Evolutionary conservation across 805 yeast species (phyloP).

Genomic region (Ogataea glucozyma): DNA sequence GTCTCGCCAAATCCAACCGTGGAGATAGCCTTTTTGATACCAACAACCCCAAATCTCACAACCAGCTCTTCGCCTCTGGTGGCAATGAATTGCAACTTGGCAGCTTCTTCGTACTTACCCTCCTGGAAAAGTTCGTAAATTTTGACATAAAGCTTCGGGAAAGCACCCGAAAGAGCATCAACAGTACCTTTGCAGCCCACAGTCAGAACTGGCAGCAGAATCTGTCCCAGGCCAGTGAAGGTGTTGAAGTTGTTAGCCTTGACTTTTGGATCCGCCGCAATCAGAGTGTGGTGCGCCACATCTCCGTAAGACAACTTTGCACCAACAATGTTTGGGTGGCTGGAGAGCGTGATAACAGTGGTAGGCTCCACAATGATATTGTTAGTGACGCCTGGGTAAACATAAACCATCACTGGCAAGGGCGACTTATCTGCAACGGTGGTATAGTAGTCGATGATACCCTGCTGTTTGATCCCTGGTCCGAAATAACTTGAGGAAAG

Average conservation of each 20-base stretch:
- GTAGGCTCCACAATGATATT: constrained; percentile 39
- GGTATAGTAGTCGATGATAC: constrained; percentile 46
- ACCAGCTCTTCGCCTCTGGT: constrained; percentile 50
- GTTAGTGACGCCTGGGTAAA: constrained; percentile 53
- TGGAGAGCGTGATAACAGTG: constrained; percentile 43
- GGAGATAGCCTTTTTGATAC: constrained; percentile 46
- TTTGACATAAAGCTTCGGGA: constrained; percentile 49
- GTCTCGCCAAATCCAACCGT: constrained; percentile 46
- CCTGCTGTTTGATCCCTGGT: constrained; percentile 44
- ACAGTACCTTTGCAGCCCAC: constrained; percentile 53
- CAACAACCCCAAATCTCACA: constrained; percentile 45
- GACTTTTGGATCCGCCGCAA: constrained; percentile 45
- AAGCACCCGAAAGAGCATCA: constrained; percentile 54
- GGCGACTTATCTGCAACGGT: constrained; percentile 44
- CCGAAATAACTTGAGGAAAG: constrained; percentile 53
- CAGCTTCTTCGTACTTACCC: constrained; percentile 45
- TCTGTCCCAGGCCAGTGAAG: constrained; percentile 54
- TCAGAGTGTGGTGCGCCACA: constrained; percentile 46
- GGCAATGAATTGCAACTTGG: constrained; percentile 41
- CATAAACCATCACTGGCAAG: constrained; percentile 47
- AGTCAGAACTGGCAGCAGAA: constrained; percentile 46
- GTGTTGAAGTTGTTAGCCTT: constrained; percentile 41
- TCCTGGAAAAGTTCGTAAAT: constrained; percentile 40
- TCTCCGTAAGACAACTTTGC: constrained; percentile 54
- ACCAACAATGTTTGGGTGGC: constrained; percentile 51